Evolutionary conservation across 1,284 basidiomycete genomes (phyloP), one percentile per base, ranked within the genome.

Genomic region (Trametes hirsuta): DNA sequence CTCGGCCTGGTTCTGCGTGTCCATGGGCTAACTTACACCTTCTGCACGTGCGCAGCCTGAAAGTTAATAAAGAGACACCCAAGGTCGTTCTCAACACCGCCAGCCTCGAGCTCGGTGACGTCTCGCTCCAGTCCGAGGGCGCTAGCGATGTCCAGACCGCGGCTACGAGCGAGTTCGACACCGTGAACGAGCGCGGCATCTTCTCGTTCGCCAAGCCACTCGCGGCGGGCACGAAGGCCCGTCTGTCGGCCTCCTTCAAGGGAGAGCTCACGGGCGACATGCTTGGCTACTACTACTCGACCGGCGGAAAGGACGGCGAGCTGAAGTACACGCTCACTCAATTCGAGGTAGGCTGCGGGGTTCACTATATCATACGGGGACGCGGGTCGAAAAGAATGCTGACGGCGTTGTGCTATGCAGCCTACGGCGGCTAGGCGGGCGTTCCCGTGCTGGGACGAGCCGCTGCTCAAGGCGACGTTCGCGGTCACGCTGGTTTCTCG

Each of bases 371-470:
- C 10, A n/a, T 15, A 10, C 14, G 5, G 10, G 12, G n/a, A 48
- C 30, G 14, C 21, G n/a, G n/a, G 5, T 18, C 0, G 18, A 10
- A n/a, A 10, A n/a, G 9, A 2, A n/a, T 36, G 51, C 49, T 41
- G 1, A 50, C 10, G 3, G 14, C 12, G 9, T 21, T 11, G 2
- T n/a, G 30, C 30, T 18, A 18, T 30, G 11, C 18, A 98, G 87
- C 89, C 96, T 18, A 97, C 94, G 25, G 87, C 89, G 59, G 95
- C 95, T 4, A 82, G 95, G 59, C 81, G 86, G 53, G 88, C 90
- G 10, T 93, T 94, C 75, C 93, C 93, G 30, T 90, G 85, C 75
- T 98, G 93, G 93, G 97, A 98, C 73, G 95, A 98, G 74, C 97
- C 97, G 24, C 82, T 87, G 22, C 82, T 97, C 70, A 98, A 98